Base-by-base conservation (phyloP, 2,329 filamentous ascomycete genomes). In the Penicillium sp. region DNA sequence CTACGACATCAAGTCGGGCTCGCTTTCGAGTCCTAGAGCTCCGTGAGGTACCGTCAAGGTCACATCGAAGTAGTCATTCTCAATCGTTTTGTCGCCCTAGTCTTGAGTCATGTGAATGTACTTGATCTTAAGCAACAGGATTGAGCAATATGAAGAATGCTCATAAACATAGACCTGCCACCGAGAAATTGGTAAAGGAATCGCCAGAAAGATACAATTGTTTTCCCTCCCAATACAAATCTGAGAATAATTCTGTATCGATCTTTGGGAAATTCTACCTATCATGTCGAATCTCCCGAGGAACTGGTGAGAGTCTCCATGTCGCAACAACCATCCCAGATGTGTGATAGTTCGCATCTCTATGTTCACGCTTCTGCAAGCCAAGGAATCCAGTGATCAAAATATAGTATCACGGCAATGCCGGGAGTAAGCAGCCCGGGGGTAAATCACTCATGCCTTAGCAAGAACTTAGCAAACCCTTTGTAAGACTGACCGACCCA, bases 401-500 rank as follows among this genome's bases (percentile, higher is more conserved):
- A 15, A 3, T 15, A 33, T n/a, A 33, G 31, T 13, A 33, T 33
- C 31, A 33, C 31, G 29, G 18, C 28, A 16, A 10, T 2, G 16
- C 38, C 21, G 38, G 7, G 42, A 34, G 23, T 43, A 45, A 46
- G 42, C 29, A 38, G 24, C 24, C 24, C 24, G 24, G 24, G 7
- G 7, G 28, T 29, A 29, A 29, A 29, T 29, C 28, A 29, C 28
- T 29, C 28, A 8, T 10, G 21, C 26, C 23, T 18, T n/a, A n/a
- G 36, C 26, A n/a, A 18, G n/a, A 18, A n/a, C 43, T 53, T 50
- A 50, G 36, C 42, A 50, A 53, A 15, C 33, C 13, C 47, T 51
- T 45, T 46, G 52, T 54, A 38, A 51, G 47, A n/a, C 47, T 54
- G 41, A 54, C 29, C 6, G 10, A 50, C 42, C 9, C 39, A 23